Percentiles rank a stretch among this genome's conserved stretches.
phyloP scores from a whole-genome alignment of 768 basidiomycete species.

The Serpula lacrymans region DNA sequence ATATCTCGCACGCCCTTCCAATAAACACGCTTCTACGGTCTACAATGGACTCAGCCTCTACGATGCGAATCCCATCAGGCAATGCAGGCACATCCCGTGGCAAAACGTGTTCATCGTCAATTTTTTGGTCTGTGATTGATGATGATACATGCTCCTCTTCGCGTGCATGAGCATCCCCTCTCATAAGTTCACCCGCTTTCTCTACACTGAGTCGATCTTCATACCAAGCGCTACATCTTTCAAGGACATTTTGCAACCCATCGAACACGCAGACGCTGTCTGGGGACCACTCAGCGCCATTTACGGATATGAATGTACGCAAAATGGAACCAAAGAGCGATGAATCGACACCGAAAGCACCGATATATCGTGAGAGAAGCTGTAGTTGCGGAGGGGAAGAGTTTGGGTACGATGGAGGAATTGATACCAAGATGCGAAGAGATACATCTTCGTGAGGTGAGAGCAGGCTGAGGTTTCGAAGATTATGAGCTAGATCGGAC shows the following conservation, averaged over 20 bases:
- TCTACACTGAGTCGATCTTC: slow-evolving; percentile 57
- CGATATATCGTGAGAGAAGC: slow-evolving; percentile 80
- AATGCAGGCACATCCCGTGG: slow-evolving; percentile 20
- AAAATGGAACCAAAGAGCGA: slow-evolving; percentile 73
- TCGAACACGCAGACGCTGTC: slow-evolving; percentile 85
- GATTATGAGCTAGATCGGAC: not conserved
- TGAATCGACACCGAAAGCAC: slow-evolving; percentile 72
- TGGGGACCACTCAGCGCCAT: slow-evolving; percentile 72
- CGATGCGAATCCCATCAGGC: slow-evolving; percentile 63
- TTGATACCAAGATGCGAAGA: slow-evolving; percentile 54
- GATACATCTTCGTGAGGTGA: slow-evolving; percentile 50
- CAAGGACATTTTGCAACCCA: slow-evolving; percentile 73
- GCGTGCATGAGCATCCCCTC: slow-evolving; percentile 46
- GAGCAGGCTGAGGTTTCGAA: slow-evolving; percentile 40
- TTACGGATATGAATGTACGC: slow-evolving; percentile 74
- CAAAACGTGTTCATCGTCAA: slow-evolving; percentile 5
- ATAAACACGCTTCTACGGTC: slow-evolving; percentile 87
- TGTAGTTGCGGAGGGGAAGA: slow-evolving; percentile 76
- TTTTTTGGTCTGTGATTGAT: slow-evolving; percentile 6
- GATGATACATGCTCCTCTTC: slow-evolving; percentile 17
- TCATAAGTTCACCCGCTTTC: slow-evolving; percentile 49
- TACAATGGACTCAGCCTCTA: slow-evolving; percentile 73
- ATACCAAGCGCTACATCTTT: slow-evolving; percentile 68
- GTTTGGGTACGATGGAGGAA: slow-evolving; percentile 60
- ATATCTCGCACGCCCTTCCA: slow-evolving; percentile 79